These are phyloP conservation scores for Vaccinium darrowii DNA, from an alignment of 148 eudicot species.

Conservation along the genomic window DNA sequence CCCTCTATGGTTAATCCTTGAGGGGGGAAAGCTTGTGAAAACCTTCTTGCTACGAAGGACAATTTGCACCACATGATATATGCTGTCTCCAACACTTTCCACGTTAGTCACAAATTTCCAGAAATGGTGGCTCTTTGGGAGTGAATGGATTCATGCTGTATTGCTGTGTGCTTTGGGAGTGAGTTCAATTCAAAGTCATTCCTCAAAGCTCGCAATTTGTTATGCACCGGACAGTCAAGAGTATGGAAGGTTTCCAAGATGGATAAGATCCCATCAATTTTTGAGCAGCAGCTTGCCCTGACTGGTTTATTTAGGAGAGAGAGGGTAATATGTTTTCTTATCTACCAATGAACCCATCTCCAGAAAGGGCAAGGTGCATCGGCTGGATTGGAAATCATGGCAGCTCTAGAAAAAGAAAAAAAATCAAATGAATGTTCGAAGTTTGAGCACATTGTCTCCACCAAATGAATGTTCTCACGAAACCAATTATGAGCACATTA, in stretches of 20 bases:
- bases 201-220: too few relatives aligned
- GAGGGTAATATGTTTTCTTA: not conserved
- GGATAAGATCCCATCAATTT: not conserved
- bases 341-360: not conserved
- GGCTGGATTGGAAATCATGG: not conserved
- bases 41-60: not conserved
- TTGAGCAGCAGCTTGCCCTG: not conserved
- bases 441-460: not conserved
- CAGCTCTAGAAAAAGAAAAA: not conserved
- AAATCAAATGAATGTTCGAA: not conserved
- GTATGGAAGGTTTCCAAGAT: not conserved
- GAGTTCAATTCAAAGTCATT: too few relatives aligned
- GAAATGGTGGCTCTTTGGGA: not conserved
- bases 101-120: not conserved
- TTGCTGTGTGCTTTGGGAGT: too few relatives aligned
- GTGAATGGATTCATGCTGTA: too few relatives aligned
- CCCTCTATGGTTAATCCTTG: too few relatives aligned
- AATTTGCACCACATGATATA: not conserved
- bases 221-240: not conserved
- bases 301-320: not conserved
- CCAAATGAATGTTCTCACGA: not conserved
- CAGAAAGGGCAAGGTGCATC: not conserved
- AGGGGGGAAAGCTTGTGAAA: not conserved
- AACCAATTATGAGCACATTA: not conserved
- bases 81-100: not conserved